Evolutionary conservation across 1,139 yeast genomes (phyloP), one percentile per base, ranked within the genome.

Genomic region (Hyphopichia fennica): DNA sequence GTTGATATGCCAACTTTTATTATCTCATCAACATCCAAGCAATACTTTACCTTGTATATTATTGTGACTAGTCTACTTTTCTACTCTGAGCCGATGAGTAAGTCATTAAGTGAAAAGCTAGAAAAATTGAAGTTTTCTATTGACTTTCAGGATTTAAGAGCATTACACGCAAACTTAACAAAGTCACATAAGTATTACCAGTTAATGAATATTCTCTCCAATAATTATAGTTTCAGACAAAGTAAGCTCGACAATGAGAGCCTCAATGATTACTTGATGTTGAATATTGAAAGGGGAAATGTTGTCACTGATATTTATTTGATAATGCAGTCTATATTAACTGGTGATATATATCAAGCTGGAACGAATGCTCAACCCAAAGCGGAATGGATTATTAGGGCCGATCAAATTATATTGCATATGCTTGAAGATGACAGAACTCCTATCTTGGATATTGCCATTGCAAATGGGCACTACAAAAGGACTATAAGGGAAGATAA

Each of bases 341-440:
- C 68, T 2, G 79, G 78, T 0, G 70, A 68, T 37, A 52, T 60
- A 37, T 50, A 52, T 18, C 41, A 40, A 15, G 51, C 49, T 31
- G 53, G 47, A 19, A 39, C 43, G 32, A 45, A 49, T 46, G 35
- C 47, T 15, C 34, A 47, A 40, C 55, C 67, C 7, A 53, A 54
- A 43, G 56, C 65, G 14, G 77, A 78, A 45, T 85, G 93, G 87
- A 67, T 77, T 14, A 69, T 89, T 22, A 71, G 81, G 22, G 81
- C 95, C 0, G 77, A 73, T 48, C 65, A 71, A 45, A 59, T 73
- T 23, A 66, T 71, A 23, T 52, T 72, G 34, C 77, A 72, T 44
- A 65, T 73, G 67, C 54, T 73, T 33, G 72, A 72, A 43, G 75
- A 72, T 50, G 70, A 72, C 46, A 45, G 77, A 19, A 57, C 63